phyloP scores from a whole-genome alignment of 441 rosid genomes.

The Dalechampia spathulata region DNA sequence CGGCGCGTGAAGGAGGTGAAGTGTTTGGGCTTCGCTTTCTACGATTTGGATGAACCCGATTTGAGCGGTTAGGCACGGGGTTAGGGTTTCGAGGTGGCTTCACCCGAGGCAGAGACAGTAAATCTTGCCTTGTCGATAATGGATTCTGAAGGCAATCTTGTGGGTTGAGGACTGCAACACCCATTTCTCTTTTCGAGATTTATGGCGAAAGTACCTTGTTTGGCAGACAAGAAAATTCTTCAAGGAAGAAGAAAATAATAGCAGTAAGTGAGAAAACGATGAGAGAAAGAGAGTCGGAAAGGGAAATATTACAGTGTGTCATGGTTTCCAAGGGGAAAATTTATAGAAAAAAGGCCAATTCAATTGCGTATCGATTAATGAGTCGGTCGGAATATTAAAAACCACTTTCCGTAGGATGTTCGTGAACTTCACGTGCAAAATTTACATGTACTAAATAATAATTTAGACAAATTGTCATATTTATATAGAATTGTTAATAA shows the following conservation, averaged over 20 bases:
- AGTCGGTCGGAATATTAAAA: neutral
- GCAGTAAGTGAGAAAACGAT: too few species aligned
- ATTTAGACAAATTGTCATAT: too few species aligned
- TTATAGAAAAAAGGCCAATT: slow-evolving; percentile 5
- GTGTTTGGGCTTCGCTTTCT: slow-evolving; percentile 33
- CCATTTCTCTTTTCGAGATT: slow-evolving; percentile 29
- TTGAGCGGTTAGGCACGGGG: slow-evolving; percentile 10
- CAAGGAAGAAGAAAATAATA: neutral
- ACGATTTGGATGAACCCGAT: slow-evolving; percentile 27
- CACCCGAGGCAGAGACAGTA: slow-evolving; percentile 16
- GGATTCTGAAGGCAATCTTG: slow-evolving; percentile 36
- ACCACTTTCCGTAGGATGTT: slow-evolving; percentile 6
- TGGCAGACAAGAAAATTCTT: neutral
- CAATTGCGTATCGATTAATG: neutral
- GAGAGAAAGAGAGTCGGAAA: too few species aligned
- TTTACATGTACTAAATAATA: too few species aligned
- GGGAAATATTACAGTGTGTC: neutral
- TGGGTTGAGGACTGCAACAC: slow-evolving; percentile 47
- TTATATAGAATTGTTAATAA: too few species aligned
- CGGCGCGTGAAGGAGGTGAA: slow-evolving; percentile 24
- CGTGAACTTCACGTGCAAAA: slow-evolving; percentile 7
- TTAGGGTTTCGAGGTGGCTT: slow-evolving; percentile 21
- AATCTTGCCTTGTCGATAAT: slow-evolving; percentile 14
- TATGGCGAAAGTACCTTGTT: neutral
- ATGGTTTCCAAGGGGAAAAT: neutral